Evolutionary conservation across 495 filamentous ascomycete genomes (phyloP).

Genomic region (Xeromyces bisporus): DNA sequence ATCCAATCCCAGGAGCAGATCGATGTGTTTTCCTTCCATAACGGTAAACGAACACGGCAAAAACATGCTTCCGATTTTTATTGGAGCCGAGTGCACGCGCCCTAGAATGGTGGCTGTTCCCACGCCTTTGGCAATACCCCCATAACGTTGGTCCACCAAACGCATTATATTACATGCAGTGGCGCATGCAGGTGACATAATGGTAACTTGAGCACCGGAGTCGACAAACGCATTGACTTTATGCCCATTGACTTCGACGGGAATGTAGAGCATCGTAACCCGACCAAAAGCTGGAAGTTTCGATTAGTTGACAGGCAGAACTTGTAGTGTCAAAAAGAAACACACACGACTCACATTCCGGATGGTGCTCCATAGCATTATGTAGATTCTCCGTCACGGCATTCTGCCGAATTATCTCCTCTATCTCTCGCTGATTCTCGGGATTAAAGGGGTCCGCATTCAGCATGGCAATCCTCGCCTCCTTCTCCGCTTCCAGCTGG

Average conservation of each 20-base stretch:
- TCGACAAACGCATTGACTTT: slow-evolving; percentile 95
- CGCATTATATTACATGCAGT: slow-evolving; percentile 91
- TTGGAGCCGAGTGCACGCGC: slow-evolving; percentile 82
- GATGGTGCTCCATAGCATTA: slow-evolving; percentile 88
- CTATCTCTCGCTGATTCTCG: slow-evolving; percentile 82
- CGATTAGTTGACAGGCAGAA: slow-evolving; percentile 9
- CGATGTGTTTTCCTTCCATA: slow-evolving; percentile 98
- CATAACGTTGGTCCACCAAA: slow-evolving; percentile 80
- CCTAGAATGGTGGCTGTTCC: slow-evolving; percentile 89
- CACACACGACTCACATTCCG: slow-evolving; percentile 52
- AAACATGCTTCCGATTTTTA: slow-evolving; percentile 77
- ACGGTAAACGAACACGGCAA: slow-evolving; percentile 96
- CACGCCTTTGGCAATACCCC: slow-evolving; percentile 81
- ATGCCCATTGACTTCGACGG: slow-evolving; percentile 83
- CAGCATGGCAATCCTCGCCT: slow-evolving; percentile 60
- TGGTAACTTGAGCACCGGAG: slow-evolving; percentile 92
- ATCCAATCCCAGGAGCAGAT: slow-evolving; percentile 82
- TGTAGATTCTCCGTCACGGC: slow-evolving; percentile 86
- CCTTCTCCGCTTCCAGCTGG: slow-evolving; percentile 53
- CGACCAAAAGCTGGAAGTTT: slow-evolving; percentile 60
- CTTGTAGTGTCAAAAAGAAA: neutral
- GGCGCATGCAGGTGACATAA: slow-evolving; percentile 92
- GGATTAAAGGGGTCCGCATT: slow-evolving; percentile 86
- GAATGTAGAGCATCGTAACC: slow-evolving; percentile 92
- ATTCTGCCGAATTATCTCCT: slow-evolving; percentile 91